These are phyloP conservation scores for Crassisporium funariophilum DNA, from an alignment of 768 basidiomycete genomes.

Conservation along the genomic window DNA sequence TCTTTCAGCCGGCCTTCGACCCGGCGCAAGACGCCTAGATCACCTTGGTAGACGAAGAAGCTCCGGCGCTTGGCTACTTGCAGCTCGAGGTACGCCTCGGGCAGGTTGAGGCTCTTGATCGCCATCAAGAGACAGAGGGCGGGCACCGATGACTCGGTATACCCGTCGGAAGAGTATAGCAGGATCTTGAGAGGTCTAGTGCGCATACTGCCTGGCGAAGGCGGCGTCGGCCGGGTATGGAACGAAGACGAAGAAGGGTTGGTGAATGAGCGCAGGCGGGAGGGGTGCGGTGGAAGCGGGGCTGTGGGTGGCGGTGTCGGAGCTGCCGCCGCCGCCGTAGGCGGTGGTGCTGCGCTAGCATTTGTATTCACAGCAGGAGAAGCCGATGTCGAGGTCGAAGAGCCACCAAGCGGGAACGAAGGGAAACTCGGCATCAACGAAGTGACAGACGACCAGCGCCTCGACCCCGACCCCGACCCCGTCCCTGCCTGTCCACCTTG, in stretches of 20 bases:
- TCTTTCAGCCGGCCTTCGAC: slow-evolving; percentile 59
- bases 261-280: slow-evolving; percentile 36
- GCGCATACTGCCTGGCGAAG: slow-evolving; percentile 34
- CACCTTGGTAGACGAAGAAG: slow-evolving; percentile 90
- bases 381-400: background rate
- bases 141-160: slow-evolving; percentile 90
- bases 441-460: slow-evolving; percentile 47
- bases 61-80: slow-evolving; percentile 79
- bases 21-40: slow-evolving; percentile 70
- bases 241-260: slow-evolving; percentile 27
- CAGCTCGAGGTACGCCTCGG: slow-evolving; percentile 91
- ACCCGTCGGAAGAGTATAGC: slow-evolving; percentile 83
- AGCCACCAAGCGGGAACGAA: slow-evolving; percentile 23
- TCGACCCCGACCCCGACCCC: slow-evolving; percentile 16
- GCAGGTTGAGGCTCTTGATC: slow-evolving; percentile 61
- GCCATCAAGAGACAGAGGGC: slow-evolving; percentile 89
- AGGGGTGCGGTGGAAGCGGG: slow-evolving; percentile 26
- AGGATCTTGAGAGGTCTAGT: slow-evolving; percentile 73
- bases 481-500: slow-evolving; percentile 27
- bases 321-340: slow-evolving; percentile 15
- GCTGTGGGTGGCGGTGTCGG: slow-evolving; percentile 23
- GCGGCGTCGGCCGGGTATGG: slow-evolving; percentile 17
- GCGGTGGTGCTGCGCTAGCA: background rate
- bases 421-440: slow-evolving; percentile 43
- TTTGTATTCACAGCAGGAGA: background rate